Base-by-base conservation (phyloP, 306 rosid genomes). In the Betula pendula region DNA sequence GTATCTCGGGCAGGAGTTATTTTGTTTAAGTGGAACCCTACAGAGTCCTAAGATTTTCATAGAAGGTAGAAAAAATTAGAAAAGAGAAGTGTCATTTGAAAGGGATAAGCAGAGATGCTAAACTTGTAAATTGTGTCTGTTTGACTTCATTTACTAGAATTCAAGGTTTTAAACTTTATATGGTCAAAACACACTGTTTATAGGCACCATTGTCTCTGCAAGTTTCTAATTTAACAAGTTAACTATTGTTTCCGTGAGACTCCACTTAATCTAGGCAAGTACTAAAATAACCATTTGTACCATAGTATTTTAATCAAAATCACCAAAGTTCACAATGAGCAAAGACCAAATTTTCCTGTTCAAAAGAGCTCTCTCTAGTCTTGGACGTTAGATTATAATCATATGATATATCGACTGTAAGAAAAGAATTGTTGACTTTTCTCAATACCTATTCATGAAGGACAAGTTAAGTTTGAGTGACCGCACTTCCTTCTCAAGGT, bases 401-500 rank as follows among this genome's bases (percentile, higher is more conserved):
- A 59, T 25, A 5, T 15, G 16, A 27, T 59, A 59, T 27, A 40
- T 14, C 0, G n/a, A 27, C 2, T 59, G 40, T 14, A 59, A 59
- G 38, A 12, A 24, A 25, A 59, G 27, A 27, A 2, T 10, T 27
- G 67, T 59, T 22, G 15, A 3, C 1, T 27, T 59, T 27, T 62
- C 35, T 0, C 2, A 4, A 72, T 84, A 87, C 90, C 90, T 87
- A 71, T 87, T 87, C 90, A 87, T 87, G 77, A 87, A 87, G 86
- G 90, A 84, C 75, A 87, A 59, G 81, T 84, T 87, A 24, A 87
- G 90, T 71, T 87, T 87, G 29, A 87, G 86, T 7, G 90, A 87
- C 43, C 90, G 80, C 63, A 84, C 88, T 84, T 87, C 90, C 88
- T 81, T 87, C 82, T 87, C 90, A 80, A 94, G 95, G 78, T 48